Evolutionary conservation across 208 protist species (phyloP), one percentile per base, ranked within the genome.

Genomic region (Crithidia sp.): DNA sequence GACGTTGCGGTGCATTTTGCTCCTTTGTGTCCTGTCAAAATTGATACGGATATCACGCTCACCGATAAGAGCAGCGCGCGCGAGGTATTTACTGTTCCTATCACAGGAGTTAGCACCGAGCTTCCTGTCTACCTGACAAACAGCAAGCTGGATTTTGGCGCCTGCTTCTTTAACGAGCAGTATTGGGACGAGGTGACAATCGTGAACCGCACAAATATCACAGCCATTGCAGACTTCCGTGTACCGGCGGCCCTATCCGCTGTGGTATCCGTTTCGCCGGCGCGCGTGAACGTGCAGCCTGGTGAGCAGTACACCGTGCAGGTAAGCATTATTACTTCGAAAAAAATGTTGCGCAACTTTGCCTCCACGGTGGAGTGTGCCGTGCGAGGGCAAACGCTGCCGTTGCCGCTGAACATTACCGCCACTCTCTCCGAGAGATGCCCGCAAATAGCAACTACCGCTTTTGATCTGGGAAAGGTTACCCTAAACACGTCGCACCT

Each of bases 181-280:
- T 96, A 96, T 77, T 91, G 81, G 66, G 81, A 90, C 52, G 84
- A 91, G 64, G 76, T 94, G 41, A 81, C 49, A 7, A 67, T 96
- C 4, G 72, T 71, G 5, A 96, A 95, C 71, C 77, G 74, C 14
- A 82, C 84, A n/a, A 93, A 88, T 53, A 75, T 90, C 10, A 74
- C 88, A 2, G 86, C 79, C 2, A 66, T 70, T 16, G 79, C 71
- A 16, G 72, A 72, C 7, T 69, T 79, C 52, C 54, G 55, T 16
- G 59, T 82, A 44, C 56, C 71, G 7, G 12, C 56, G 2, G 17
- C 45, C 0, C 67, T 77, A 14, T 49, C 53, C 7, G 76, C 40
- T 7, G 57, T 72, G 40, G 54, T 81, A 58, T 69, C 12, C 14
- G 64, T 88, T 53, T 74, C 67, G 9, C 86, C 86, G 2, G 59